Conservation (phyloP, 2,329 filamentous ascomycete genomes). For the Aspergillus floridensis region DNA sequence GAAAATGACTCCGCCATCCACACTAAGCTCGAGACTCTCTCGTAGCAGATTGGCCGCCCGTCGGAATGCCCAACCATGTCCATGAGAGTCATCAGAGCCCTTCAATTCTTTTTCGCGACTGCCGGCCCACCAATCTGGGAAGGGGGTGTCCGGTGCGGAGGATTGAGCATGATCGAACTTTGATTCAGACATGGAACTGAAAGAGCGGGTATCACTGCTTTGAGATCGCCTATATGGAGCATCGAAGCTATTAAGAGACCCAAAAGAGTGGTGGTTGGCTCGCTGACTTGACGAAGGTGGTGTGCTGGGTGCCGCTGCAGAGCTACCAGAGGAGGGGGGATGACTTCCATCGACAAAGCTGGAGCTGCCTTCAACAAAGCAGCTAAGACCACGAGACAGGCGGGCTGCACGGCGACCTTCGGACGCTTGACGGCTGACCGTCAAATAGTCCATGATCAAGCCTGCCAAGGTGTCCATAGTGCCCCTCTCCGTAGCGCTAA, state of each 20-base stretch:
- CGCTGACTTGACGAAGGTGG: conserved; percentile 23
- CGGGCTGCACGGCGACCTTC: conserved; percentile 53
- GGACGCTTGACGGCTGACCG: conserved; percentile 52
- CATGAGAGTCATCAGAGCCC: conserved; percentile 33
- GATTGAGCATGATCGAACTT: conserved; percentile 29
- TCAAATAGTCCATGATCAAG: conserved; percentile 61
- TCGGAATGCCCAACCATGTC: conserved; percentile 45
- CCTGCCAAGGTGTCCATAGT: conserved; percentile 58
- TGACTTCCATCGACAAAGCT: conserved; percentile 35
- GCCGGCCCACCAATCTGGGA: conserved; percentile 34
- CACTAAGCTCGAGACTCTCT: conserved; percentile 46
- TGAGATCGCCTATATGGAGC: conserved; percentile 25
- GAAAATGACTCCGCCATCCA: conserved; percentile 48
- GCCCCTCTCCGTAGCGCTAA: conserved; percentile 40
- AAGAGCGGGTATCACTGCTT: conserved; percentile 28
- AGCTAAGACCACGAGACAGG: conserved; percentile 54
- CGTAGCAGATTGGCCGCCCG: conserved; percentile 50
- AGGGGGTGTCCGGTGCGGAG: conserved; percentile 26
- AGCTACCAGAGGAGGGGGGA: conserved; percentile 24
- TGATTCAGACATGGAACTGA: conserved; percentile 27
- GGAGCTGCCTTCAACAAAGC: conserved; percentile 54
- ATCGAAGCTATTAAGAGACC: conserved; percentile 24
- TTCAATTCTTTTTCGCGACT: conserved; percentile 26
- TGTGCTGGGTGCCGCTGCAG: conserved; percentile 17
- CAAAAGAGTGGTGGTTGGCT: conserved; percentile 23